Evolutionary conservation across 768 basidiomycete species (phyloP).

Genomic region (Rhodotorula graminis): DNA sequence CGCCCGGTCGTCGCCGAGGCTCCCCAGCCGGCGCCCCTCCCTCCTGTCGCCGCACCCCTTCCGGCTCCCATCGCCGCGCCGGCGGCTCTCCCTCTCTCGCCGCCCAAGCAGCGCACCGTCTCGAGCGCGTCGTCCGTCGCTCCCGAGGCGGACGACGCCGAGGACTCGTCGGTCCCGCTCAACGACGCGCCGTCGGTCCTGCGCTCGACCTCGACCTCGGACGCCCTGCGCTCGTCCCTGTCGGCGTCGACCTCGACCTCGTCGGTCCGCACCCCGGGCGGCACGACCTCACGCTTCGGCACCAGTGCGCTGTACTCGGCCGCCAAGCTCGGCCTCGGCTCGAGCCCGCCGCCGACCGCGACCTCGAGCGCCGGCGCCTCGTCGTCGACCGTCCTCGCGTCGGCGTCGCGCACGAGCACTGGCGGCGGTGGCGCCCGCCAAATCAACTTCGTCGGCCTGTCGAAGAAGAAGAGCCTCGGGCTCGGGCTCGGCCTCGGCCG

Average conservation of each 20-base stretch:
- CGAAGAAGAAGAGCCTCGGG: slow-evolving; percentile 38
- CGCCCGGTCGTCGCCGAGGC: slow-evolving; percentile 3
- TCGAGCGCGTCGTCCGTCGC: slow-evolving; percentile 28
- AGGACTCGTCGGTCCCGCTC: slow-evolving; percentile 28
- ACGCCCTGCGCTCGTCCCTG: slow-evolving; percentile 18
- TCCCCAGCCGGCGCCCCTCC: neutral
- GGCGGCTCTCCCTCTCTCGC: neutral
- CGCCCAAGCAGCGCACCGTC: slow-evolving; percentile 8
- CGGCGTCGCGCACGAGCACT: slow-evolving; percentile 5
- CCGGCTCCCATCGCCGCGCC: neutral
- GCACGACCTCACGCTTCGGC: slow-evolving; percentile 13
- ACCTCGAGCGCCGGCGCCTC: slow-evolving; percentile 1
- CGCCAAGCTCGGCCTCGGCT: slow-evolving; percentile 26
- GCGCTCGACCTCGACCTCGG: slow-evolving; percentile 1
- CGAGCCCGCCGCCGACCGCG: slow-evolving; percentile 17
- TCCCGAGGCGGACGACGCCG: slow-evolving; percentile 22
- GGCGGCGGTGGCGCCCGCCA: slow-evolving; percentile 22
- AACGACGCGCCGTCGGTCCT: slow-evolving; percentile 32
- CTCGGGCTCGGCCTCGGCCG: slow-evolving; percentile 17
- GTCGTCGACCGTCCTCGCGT: neutral
- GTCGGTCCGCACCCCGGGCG: slow-evolving; percentile 26
- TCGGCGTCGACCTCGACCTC: slow-evolving; percentile 13
- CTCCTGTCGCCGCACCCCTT: neutral
- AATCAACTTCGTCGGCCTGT: slow-evolving; percentile 35
- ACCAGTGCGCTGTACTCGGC: slow-evolving; percentile 18